Conservation (phyloP, 345 rosid species). For the Firmiana major region DNA sequence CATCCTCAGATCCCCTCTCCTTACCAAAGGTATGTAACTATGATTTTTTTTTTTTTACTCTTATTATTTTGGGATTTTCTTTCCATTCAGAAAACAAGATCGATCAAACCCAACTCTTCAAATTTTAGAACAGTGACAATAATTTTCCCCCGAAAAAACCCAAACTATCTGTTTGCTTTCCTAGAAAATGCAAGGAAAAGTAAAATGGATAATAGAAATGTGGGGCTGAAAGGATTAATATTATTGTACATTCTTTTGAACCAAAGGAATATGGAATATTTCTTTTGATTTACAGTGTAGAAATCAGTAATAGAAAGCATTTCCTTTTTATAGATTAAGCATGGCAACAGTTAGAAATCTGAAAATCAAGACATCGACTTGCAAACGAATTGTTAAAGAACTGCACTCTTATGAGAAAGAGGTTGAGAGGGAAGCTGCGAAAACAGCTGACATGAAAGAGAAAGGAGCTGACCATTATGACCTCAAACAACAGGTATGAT, state of each 20-base stretch:
- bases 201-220: neutral
- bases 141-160: neutral
- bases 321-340: conserved; percentile 10
- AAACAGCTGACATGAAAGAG: conserved; percentile 85
- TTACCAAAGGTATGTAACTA: neutral
- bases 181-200: neutral
- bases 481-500: conserved; percentile 81
- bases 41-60: neutral
- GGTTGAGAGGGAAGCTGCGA: conserved; percentile 86
- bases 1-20: neutral
- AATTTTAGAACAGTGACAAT: neutral
- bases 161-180: conserved; percentile 8
- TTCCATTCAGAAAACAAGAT: neutral
- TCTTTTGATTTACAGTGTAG: neutral
- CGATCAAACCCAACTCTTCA: neutral
- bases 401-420: conserved; percentile 86
- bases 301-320: neutral
- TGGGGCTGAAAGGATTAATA: neutral
- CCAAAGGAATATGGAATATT: too few relatives aligned
- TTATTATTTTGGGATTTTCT: neutral
- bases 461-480: conserved; percentile 90
- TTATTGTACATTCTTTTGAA: neutral
- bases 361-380: conserved; percentile 73
- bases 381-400: conserved; percentile 85
- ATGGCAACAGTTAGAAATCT: conserved; percentile 70